phyloP scores from a whole-genome alignment of 1,139 yeast species.

The Sugiyamaella novakii region DNA sequence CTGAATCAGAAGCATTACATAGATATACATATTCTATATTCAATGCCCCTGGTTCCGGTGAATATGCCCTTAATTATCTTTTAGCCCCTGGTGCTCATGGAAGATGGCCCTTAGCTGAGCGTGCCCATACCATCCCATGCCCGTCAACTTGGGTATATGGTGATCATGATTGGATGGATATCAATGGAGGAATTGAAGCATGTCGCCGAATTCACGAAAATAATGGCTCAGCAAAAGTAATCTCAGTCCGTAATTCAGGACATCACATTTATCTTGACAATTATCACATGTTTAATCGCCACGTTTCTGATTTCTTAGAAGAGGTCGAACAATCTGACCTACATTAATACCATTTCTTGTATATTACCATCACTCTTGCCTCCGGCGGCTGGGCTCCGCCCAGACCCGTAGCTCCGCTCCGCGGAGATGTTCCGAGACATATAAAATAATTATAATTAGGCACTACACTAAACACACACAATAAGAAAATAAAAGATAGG shows the following conservation, averaged over 20 bases:
- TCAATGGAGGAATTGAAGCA: constrained; percentile 65
- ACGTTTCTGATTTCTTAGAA: constrained; percentile 47
- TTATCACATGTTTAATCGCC: constrained; percentile 58
- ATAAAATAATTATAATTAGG: not conserved
- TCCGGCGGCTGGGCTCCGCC: constrained; percentile 3
- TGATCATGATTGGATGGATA: constrained; percentile 84
- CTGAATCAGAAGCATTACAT: constrained; percentile 46
- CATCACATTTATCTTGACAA: constrained; percentile 83
- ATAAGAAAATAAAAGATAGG: constrained; percentile 1
- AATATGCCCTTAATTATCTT: constrained; percentile 62
- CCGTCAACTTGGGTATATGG: constrained; percentile 68
- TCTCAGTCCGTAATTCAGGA: constrained; percentile 60
- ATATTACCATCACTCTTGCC: not conserved
- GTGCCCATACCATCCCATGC: constrained; percentile 46
- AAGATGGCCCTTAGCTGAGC: constrained; percentile 71
- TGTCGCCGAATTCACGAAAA: constrained; percentile 41
- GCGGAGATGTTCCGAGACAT: not conserved
- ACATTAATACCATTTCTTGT: not conserved
- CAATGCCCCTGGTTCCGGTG: constrained; percentile 63
- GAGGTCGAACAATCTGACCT: constrained; percentile 2
- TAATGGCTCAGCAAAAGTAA: constrained; percentile 45
- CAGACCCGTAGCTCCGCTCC: not conserved
- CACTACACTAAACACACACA: constrained; percentile 4
- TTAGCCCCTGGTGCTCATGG: constrained; percentile 79
- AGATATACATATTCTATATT: constrained; percentile 63